These are phyloP conservation scores for Lagenaria siceraria DNA, from an alignment of 306 rosid species.

Conservation along the genomic window DNA sequence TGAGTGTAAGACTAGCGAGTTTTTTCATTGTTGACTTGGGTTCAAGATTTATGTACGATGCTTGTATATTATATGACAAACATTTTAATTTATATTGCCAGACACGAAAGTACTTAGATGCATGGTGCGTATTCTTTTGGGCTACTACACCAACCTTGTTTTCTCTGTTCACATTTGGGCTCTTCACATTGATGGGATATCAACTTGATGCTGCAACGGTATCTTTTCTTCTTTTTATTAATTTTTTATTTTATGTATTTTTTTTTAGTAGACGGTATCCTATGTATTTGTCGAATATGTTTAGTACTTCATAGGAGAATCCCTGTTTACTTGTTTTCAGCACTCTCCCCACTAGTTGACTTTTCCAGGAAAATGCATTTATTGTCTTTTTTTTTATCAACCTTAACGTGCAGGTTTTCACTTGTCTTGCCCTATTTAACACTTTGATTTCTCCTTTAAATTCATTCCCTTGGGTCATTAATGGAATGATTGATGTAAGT, in stretches of 20 bases:
- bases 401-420: conserved; percentile 68
- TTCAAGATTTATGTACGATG: not conserved
- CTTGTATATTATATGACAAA: not conserved
- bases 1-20: conserved; percentile 43
- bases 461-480: conserved; percentile 97
- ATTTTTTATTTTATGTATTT: not conserved
- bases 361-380: not conserved
- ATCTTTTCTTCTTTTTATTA: conserved; percentile 1
- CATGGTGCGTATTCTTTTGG: conserved; percentile 99
- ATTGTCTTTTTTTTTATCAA: not conserved
- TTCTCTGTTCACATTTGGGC: conserved; percentile 88
- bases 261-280: conserved; percentile 27
- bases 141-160: conserved; percentile 91
- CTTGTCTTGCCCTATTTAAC: conserved; percentile 95
- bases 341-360: not conserved
- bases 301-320: conserved; percentile 4
- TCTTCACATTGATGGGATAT: conserved; percentile 73
- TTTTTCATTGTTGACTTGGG: conserved; percentile 3
- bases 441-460: conserved; percentile 82
- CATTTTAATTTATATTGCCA: conserved; percentile 20
- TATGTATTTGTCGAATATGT: conserved; percentile 12
- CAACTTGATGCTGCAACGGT: conserved; percentile 96
- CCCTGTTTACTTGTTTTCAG: conserved; percentile 7
- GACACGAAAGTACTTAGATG: conserved; percentile 96
- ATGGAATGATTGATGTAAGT: conserved; percentile 95